Conservation (phyloP, 495 filamentous ascomycete genomes). For the Xylaria cubensis region DNA sequence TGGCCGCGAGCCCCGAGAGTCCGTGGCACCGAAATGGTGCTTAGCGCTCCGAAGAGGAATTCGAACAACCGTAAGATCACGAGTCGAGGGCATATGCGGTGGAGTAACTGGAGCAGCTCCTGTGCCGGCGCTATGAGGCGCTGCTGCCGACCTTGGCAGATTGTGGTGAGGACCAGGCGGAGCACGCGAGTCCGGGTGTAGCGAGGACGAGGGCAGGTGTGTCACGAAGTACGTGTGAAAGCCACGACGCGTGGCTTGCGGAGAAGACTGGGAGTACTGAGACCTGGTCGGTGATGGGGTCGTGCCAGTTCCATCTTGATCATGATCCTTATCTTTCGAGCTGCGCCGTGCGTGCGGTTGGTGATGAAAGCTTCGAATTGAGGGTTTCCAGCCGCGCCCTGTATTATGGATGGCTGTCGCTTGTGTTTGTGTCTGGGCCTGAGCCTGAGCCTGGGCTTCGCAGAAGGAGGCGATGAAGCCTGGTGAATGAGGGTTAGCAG, state of each 20-base stretch:
- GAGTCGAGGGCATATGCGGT: conserved; percentile 60
- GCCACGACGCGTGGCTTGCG: conserved; percentile 51
- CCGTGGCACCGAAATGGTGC: conserved; percentile 86
- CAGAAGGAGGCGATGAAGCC: conserved; percentile 58
- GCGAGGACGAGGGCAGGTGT: conserved; percentile 88
- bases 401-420: conserved; percentile 14
- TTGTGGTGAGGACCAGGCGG: conserved; percentile 73
- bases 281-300: conserved; percentile 27
- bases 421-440: conserved; percentile 29
- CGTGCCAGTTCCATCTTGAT: conserved; percentile 19
- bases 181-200: conserved; percentile 82
- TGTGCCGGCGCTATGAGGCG: conserved; percentile 72
- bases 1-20: conserved; percentile 78
- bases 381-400: conserved; percentile 25
- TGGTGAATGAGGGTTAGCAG: conserved; percentile 31
- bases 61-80: conserved; percentile 95
- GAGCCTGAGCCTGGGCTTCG: conserved; percentile 36
- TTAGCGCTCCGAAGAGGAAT: conserved; percentile 93
- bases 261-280: conserved; percentile 18
- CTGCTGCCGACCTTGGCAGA: conserved; percentile 80
- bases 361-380: conserved; percentile 28
- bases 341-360: conserved; percentile 22
- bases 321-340: conserved; percentile 10
- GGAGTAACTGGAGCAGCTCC: conserved; percentile 59
- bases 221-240: conserved; percentile 99